phyloP scores from a whole-genome alignment of 225 moss, liverwort and hornwort genomes.

The Neckera pumila region DNA sequence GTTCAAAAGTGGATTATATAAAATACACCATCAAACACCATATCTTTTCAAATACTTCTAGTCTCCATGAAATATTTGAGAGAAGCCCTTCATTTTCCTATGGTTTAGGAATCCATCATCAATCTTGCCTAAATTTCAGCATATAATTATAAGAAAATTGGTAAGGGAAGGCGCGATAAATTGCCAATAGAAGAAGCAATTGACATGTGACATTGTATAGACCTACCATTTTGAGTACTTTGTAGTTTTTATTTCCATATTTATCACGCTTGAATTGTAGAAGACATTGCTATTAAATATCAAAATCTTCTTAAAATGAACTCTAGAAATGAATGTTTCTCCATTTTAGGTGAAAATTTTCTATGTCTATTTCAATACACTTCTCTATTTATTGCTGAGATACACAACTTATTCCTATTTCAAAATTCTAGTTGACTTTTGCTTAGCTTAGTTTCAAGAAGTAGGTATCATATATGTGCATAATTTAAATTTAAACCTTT shows the following conservation, averaged over 20 bases:
- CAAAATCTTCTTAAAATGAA: neutral
- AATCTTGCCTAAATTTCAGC: fast-evolving
- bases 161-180: fast-evolving
- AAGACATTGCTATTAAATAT: neutral
- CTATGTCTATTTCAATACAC: neutral
- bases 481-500: neutral
- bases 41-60: neutral
- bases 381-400: neutral
- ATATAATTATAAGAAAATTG: neutral
- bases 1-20: neutral
- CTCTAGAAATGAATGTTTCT: fast-evolving
- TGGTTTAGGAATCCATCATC: neutral
- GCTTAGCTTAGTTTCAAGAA: neutral
- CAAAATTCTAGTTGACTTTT: neutral
- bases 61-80: neutral
- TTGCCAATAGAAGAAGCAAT: neutral
- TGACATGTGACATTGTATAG: too few relatives aligned
- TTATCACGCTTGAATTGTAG: neutral
- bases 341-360: neutral
- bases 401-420: neutral
- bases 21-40: neutral
- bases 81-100: neutral
- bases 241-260: fast-evolving
- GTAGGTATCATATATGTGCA: neutral
- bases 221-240: neutral